Conservation (phyloP, 768 basidiomycete genomes). For the Russula griseocarnosa region DNA sequence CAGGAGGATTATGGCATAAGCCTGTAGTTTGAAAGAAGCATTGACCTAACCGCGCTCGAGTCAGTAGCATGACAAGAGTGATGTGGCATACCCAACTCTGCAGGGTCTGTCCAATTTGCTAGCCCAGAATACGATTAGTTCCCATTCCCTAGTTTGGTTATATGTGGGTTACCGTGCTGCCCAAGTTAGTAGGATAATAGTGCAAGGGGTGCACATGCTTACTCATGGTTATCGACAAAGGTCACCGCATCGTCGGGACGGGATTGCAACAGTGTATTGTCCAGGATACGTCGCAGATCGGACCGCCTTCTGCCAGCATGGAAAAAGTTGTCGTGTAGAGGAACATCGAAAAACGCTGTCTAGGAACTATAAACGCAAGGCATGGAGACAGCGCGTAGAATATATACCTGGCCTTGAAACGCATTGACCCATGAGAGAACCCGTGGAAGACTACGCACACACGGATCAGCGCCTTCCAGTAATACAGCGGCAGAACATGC, state of each 20-base stretch:
- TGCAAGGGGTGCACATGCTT: conserved; percentile 32
- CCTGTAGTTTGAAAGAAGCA: conserved; percentile 70
- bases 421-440: conserved; percentile 56
- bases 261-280: conserved; percentile 60
- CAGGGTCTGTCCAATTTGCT: conserved; percentile 69
- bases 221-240: conserved; percentile 91
- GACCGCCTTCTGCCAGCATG: conserved; percentile 71
- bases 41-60: conserved; percentile 47
- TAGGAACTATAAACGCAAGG: conserved; percentile 34
- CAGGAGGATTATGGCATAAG: conserved; percentile 76
- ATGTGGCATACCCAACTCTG: conserved; percentile 70
- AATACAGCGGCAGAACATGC: conserved; percentile 27
- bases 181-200: conserved; percentile 18
- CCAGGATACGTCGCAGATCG: conserved; percentile 72
- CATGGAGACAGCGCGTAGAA: background rate
- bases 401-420: conserved; percentile 60
- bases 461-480: conserved; percentile 10
- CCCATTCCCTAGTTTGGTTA: background rate
- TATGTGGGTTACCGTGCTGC: conserved; percentile 54
- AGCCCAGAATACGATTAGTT: conserved; percentile 12
- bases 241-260: conserved; percentile 82
- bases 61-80: background rate
- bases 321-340: conserved; percentile 80
- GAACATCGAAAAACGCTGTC: conserved; percentile 89
- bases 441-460: conserved; percentile 40